These are phyloP conservation scores for Crithidia mellificae DNA, from an alignment of 208 protist species.

Conservation along the genomic window DNA sequence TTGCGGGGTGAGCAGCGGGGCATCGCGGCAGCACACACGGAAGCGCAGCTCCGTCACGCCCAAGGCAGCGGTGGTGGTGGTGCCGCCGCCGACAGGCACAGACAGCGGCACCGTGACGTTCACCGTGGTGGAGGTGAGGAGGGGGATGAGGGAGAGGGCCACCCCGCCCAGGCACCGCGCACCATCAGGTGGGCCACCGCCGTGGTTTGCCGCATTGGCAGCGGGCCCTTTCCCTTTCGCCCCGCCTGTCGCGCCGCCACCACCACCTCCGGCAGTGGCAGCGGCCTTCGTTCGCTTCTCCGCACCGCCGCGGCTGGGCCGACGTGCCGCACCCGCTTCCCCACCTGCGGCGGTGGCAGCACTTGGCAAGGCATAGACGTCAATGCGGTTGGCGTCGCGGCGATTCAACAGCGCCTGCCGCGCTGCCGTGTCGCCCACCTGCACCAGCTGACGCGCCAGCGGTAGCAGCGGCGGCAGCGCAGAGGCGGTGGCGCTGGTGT, in stretches of 20 bases:
- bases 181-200: slow-evolving; percentile 12
- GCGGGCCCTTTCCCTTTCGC: slow-evolving; percentile 15
- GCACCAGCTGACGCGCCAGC: slow-evolving; percentile 12
- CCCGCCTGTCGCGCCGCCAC: background rate
- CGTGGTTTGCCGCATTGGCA: background rate
- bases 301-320: background rate
- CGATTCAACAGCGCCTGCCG: slow-evolving; percentile 22
- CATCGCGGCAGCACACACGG: slow-evolving; percentile 27
- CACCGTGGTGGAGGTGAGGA: slow-evolving; percentile 21
- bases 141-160: slow-evolving; percentile 18
- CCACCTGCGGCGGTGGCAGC: background rate
- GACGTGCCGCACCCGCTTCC: background rate
- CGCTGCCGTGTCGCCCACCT: slow-evolving; percentile 1
- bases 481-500: slow-evolving; percentile 12
- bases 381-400: slow-evolving; percentile 23
- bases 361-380: slow-evolving; percentile 28
- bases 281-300: slow-evolving; percentile 11
- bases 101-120: slow-evolving; percentile 21
- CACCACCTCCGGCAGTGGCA: too few relatives aligned
- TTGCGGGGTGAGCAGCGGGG: slow-evolving; percentile 19
- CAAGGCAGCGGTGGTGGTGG: too few relatives aligned
- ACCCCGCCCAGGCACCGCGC: slow-evolving; percentile 20
- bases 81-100: background rate
- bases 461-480: slow-evolving; percentile 27
- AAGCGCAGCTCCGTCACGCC: slow-evolving; percentile 15